These are phyloP conservation scores for Suillus cothurnatus DNA, from an alignment of 768 basidiomycete genomes.

Conservation along the genomic window DNA sequence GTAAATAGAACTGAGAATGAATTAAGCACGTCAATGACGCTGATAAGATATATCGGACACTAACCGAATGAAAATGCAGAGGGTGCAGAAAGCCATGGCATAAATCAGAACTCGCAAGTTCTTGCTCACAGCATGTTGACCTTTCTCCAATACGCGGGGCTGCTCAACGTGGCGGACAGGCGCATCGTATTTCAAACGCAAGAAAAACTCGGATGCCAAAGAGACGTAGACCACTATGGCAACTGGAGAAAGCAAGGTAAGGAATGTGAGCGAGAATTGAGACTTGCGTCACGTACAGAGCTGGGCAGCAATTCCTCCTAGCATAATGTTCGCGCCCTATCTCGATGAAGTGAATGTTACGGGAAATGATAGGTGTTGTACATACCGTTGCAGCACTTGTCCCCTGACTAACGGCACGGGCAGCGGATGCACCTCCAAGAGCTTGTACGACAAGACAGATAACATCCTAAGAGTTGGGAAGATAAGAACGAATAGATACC, in stretches of 20 bases:
- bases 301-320: slow-evolving; percentile 65
- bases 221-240: slow-evolving; percentile 44
- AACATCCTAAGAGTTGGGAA: slow-evolving; percentile 30
- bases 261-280: slow-evolving; percentile 24
- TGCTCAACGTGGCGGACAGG: slow-evolving; percentile 30
- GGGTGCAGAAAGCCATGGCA: slow-evolving; percentile 42
- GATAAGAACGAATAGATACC: neutral
- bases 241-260: slow-evolving; percentile 29
- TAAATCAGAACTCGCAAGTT: slow-evolving; percentile 35
- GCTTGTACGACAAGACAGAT: slow-evolving; percentile 43
- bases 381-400: slow-evolving; percentile 21
- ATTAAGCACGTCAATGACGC: neutral
- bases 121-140: neutral
- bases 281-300: slow-evolving; percentile 37
- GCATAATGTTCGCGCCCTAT: slow-evolving; percentile 56
- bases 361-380: neutral
- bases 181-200: slow-evolving; percentile 40
- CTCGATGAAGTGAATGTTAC: slow-evolving; percentile 8
- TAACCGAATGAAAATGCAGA: slow-evolving; percentile 49
- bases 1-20: slow-evolving; percentile 11
- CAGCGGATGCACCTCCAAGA: slow-evolving; percentile 47
- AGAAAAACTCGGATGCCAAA: slow-evolving; percentile 47
- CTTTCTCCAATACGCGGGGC: slow-evolving; percentile 4
- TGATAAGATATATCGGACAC: slow-evolving; percentile 9
- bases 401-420: slow-evolving; percentile 31